Evolutionary conservation across 345 rosid species (phyloP).

Genomic region (Dipteronia dyeriana): DNA sequence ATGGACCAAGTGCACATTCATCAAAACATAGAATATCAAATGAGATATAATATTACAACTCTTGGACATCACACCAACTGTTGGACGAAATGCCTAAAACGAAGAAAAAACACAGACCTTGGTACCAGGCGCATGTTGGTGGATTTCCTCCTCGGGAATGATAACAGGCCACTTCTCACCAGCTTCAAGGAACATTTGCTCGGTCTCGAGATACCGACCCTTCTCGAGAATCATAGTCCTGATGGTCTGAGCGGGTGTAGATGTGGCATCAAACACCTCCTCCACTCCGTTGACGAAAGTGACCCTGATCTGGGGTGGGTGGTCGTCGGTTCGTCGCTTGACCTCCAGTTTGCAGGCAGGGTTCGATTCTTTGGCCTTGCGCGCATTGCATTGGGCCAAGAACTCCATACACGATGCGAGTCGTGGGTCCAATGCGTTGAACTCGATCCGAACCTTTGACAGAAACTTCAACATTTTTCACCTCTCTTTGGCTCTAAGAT

Average conservation of each 20-base stretch:
- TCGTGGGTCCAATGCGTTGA: conserved; percentile 80
- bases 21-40: no score
- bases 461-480: conserved; percentile 82
- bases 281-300: conserved; percentile 87
- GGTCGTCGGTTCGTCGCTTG: conserved; percentile 90
- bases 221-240: conserved; percentile 78
- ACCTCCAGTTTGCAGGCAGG: conserved; percentile 75
- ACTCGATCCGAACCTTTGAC: conserved; percentile 79
- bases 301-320: conserved; percentile 76
- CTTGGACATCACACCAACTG: neutral
- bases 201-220: conserved; percentile 76
- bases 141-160: conserved; percentile 79
- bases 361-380: conserved; percentile 86
- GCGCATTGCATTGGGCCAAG: conserved; percentile 90
- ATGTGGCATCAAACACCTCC: conserved; percentile 71
- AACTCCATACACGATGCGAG: conserved; percentile 81
- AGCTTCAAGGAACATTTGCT: conserved; percentile 93
- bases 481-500: neutral
- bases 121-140: conserved; percentile 60
- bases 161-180: conserved; percentile 90
- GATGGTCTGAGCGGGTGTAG: conserved; percentile 76
- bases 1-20: no score
- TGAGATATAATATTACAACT: no score
- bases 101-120: conserved; percentile 48
- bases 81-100: conserved; percentile 32